Base-by-base conservation (phyloP, 805 yeast species). In the Candida golubevii region DNA sequence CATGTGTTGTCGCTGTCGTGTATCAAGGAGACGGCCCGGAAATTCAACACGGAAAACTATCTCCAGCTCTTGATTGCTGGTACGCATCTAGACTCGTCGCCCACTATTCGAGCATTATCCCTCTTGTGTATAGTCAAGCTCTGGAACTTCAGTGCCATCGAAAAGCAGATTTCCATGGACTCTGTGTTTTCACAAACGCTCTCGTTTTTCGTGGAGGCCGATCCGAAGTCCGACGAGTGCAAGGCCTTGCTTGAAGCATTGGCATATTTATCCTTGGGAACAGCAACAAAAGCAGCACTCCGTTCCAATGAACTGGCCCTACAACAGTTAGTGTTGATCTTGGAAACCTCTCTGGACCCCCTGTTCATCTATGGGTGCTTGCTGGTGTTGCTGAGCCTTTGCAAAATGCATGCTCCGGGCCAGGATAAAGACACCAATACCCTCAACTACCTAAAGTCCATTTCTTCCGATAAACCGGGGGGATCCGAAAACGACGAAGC, bases 361-460 rank as follows among this genome's bases (percentile, higher is more conserved):
- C 36, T 61, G n/a, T 47, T 64, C 8, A 47, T 55, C 6, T 74
- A 71, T 50, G 82, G 82, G 3, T 49, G 69, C 2, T 47, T 78
- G 12, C 56, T 68, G 12, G 65, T 72, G 0, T 37, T 78, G 0
- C 49, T 71, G 9, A 77, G 75, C 45, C 46, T 77, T 12, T 58
- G 75, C 9, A 56, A 62, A 31, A 54, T 66, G 23, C 52, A 57
- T 31, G 67, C 64, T n/a, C 43, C 49, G 12, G 48, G 50, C 2
- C 46, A 26, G 31, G 52, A 59, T 29, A 56, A 60, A 38, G 69
- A 65, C 35, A 64, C 62, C 28, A 50, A 55, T 41, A 66, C 72
- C 1, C 54, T 69, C 4, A 58, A 65, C n/a, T 60, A 60, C 39
- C 54, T 77, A 39, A 72, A 69, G 37, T 66, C 75, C 7, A 39